These are phyloP conservation scores for Patellifolia procumbens DNA, from an alignment of 179 eudicot species.

Conservation along the genomic window DNA sequence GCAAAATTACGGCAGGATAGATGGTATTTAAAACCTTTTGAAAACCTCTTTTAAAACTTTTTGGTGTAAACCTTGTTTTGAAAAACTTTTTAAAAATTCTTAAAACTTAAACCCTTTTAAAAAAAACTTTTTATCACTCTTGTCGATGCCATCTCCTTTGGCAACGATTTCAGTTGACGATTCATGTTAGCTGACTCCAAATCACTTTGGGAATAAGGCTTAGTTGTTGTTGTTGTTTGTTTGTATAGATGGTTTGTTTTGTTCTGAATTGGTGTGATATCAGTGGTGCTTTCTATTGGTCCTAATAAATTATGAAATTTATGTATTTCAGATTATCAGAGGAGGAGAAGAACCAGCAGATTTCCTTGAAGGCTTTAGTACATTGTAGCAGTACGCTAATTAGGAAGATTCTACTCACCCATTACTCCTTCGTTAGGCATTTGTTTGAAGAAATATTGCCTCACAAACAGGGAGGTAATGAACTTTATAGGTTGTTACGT, in stretches of 20 bases:
- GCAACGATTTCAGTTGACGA: no score
- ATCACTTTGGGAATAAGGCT: no score
- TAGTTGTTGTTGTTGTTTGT: no score
- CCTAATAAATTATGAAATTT: conserved; percentile 11
- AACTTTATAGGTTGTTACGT: neutral
- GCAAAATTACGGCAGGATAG: neutral
- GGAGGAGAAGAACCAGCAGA: conserved; percentile 68
- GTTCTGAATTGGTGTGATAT: neutral
- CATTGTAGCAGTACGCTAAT: conserved; percentile 33
- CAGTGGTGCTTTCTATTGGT: neutral
- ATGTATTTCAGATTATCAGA: conserved; percentile 47
- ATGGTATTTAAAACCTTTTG: no score
- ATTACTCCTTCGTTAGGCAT: conserved; percentile 32
- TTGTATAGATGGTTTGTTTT: neutral
- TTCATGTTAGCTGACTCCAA: no score
- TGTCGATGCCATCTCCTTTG: no score
- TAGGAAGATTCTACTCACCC: conserved; percentile 25
- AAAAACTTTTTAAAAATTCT: no score
- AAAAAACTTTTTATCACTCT: no score
- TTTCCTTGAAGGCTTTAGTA: conserved; percentile 48
- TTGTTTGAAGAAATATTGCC: conserved; percentile 33
- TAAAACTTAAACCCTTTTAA: no score
- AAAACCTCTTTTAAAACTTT: no score
- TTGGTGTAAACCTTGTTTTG: no score
- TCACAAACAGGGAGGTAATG: conserved; percentile 44